These are phyloP conservation scores for Collybia mongolica DNA, from an alignment of 768 basidiomycete genomes.

Conservation along the genomic window DNA sequence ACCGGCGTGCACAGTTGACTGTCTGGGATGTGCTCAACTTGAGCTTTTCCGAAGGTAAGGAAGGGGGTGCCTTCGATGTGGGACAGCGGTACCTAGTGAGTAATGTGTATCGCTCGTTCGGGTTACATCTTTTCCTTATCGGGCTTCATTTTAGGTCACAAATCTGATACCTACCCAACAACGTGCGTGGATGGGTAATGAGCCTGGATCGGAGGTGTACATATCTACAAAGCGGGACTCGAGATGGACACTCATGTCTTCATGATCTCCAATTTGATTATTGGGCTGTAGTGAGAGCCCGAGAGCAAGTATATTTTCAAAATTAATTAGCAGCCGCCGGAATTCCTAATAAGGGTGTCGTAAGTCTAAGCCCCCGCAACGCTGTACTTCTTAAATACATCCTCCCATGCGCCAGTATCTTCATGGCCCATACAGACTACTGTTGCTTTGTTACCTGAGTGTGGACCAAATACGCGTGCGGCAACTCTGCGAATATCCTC, in stretches of 20 bases:
- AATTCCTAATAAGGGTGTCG: too few relatives aligned
- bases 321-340: too few relatives aligned
- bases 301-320: slow-evolving; percentile 6
- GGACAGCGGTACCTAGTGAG: slow-evolving; percentile 72
- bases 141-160: slow-evolving; percentile 40
- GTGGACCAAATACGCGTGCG: slow-evolving; percentile 66
- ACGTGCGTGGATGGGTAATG: slow-evolving; percentile 69
- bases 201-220: slow-evolving; percentile 64
- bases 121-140: neutral
- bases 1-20: slow-evolving; percentile 72
- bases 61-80: slow-evolving; percentile 48
- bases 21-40: slow-evolving; percentile 76
- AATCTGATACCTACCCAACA: slow-evolving; percentile 70
- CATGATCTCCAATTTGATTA: neutral
- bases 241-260: slow-evolving; percentile 44
- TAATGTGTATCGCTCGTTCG: neutral
- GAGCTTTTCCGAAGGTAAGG: slow-evolving; percentile 47
- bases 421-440: slow-evolving; percentile 84
- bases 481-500: slow-evolving; percentile 78
- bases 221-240: slow-evolving; percentile 67
- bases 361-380: slow-evolving; percentile 34
- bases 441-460: slow-evolving; percentile 65
- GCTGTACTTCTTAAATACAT: slow-evolving; percentile 68
- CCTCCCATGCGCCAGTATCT: slow-evolving; percentile 66
- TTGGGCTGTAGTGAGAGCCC: too few relatives aligned